phyloP scores from a whole-genome alignment of 768 basidiomycete species.

The Hericium coralloides region DNA sequence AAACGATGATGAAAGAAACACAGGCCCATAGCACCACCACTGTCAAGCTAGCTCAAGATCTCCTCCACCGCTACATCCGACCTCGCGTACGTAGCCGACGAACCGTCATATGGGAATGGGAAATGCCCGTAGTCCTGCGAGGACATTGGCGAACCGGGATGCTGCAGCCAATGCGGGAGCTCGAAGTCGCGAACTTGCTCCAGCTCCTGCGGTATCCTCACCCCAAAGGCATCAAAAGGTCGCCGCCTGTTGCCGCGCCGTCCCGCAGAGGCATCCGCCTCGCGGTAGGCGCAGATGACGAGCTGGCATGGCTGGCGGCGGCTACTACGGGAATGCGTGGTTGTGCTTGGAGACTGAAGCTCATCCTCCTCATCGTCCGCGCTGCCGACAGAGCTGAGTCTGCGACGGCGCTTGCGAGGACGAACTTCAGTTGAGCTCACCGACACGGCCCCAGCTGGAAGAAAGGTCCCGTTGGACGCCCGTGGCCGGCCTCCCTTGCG shows the following conservation, averaged over 20 bases:
- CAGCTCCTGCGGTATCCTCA: slow-evolving; percentile 13
- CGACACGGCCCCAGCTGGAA: not conserved
- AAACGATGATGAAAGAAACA: not conserved
- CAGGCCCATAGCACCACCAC: not conserved
- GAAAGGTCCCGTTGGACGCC: not conserved
- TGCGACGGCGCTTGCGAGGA: not conserved
- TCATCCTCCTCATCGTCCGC: not conserved
- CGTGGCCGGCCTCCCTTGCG: not conserved
- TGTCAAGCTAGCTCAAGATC: not conserved
- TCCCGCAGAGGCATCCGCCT: slow-evolving; percentile 31
- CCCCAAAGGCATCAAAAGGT: slow-evolving; percentile 43
- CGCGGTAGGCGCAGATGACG: slow-evolving; percentile 44
- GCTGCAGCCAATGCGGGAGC: not conserved
- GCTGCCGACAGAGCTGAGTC: not conserved
- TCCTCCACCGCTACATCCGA: slow-evolving; percentile 2
- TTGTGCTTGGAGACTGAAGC: slow-evolving; percentile 3
- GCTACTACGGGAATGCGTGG: slow-evolving; percentile 1
- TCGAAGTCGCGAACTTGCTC: slow-evolving; percentile 11
- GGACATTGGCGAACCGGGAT: not conserved
- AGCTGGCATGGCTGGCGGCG: slow-evolving; percentile 22
- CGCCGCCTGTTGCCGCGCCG: slow-evolving; percentile 45
- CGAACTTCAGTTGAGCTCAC: not conserved
- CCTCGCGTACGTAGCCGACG: not conserved
- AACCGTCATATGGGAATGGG: not conserved
- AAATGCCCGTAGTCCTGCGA: not conserved